Base-by-base conservation (phyloP, 2,329 filamentous ascomycete genomes). In the Colletotrichum endophyticum region DNA sequence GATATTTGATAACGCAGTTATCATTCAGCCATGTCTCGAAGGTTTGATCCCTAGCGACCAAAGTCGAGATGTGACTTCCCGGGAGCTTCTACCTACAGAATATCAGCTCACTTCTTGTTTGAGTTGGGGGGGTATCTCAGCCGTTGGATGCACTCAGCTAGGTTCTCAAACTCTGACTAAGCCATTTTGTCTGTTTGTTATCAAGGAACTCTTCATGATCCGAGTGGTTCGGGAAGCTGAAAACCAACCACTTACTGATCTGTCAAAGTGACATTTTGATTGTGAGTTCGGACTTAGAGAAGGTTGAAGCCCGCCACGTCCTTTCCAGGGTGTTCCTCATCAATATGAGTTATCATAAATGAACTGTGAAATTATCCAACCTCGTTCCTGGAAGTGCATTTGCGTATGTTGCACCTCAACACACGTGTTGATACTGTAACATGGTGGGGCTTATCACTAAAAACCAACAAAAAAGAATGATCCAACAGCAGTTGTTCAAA, bases 311-410 rank as follows among this genome's bases (percentile, higher is more conserved):
- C 0, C 9, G 39, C 9, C 9, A n/a, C 16, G 9, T n/a, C 39
- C 5, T 2, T 4, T 4, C 5, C 19, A n/a, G 0, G 19, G 3
- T n/a, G 9, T n/a, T n/a, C 19, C 19, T n/a, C 8, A 49, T 0
- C 39, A 49, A 2, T 0, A n/a, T 11, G 19, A 49, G 36, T 9
- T 19, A 6, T 39, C 36, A 39, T 5, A 9, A n/a, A 49, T n/a
- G 9, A 49, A 3, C 9, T 0, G 39, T 49, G 3, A 4, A 12
- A 49, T 49, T 49, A 11, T 4, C 5, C 5, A 49, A n/a, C 8
- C 16, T 49, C 19, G 19, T 49, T n/a, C 16, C 19, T 49, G 39
- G 3, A 49, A n/a, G 19, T 49, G 39, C 19, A 49, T n/a, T 49
- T n/a, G 19, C 39, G 39, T 5, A 11, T 6, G 39, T n/a, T 7